phyloP scores from a whole-genome alignment of 139 green algal genomes.

The Micractinium conductrix region DNA sequence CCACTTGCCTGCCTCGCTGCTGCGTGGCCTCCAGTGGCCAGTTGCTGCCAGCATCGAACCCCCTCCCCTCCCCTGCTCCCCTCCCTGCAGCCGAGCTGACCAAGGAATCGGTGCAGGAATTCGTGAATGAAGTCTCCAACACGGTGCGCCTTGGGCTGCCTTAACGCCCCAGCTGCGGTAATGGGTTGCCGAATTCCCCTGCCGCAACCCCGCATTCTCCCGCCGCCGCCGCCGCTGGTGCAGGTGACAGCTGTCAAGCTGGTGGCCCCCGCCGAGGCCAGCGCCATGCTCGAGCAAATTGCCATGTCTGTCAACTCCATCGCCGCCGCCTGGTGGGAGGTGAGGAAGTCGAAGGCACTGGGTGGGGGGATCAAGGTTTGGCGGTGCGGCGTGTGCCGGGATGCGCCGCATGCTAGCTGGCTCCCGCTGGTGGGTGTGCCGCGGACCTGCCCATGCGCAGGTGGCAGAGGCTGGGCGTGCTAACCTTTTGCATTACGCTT shows the following conservation, averaged over 20 bases:
- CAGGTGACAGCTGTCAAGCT: conserved; percentile 1
- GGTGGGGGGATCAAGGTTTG: no score
- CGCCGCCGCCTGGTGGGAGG: conserved; percentile 15
- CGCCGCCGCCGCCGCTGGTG: no score
- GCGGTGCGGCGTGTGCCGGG: no score
- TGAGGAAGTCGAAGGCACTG: not conserved
- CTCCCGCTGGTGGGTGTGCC: not conserved
- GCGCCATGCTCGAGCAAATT: conserved; percentile 16
- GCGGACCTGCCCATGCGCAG: no score
- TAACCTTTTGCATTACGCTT: no score
- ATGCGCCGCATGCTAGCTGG: not conserved
- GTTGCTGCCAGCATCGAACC: not conserved
- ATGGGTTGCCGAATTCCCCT: no score
- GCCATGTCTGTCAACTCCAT: conserved; percentile 1
- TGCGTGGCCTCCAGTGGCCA: not conserved
- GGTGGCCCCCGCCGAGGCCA: not conserved
- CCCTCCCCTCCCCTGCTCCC: not conserved
- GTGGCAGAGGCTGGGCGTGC: no score
- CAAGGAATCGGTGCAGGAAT: not conserved
- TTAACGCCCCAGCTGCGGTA: no score
- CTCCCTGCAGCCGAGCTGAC: not conserved
- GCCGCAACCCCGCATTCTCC: no score
- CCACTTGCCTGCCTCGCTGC: no score
- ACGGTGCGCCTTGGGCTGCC: not conserved
- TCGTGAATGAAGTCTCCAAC: conserved; percentile 7